Percentiles rank a stretch among this genome's conserved stretches.
phyloP scores from a whole-genome alignment of 2,329 filamentous ascomycete genomes.

The Exserohilum turcica region DNA sequence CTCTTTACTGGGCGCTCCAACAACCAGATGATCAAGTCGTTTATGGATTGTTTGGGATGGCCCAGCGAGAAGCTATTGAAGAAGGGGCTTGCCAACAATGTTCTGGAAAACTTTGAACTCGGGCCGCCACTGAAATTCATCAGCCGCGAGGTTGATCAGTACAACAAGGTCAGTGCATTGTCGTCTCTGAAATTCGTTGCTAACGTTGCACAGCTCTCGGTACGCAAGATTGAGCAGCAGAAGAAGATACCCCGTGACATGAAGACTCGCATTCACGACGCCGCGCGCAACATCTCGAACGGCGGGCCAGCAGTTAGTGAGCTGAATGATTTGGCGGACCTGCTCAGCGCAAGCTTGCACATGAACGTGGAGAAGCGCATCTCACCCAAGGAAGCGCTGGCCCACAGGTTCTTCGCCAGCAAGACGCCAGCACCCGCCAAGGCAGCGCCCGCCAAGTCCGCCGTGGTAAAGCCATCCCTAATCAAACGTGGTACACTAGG shows the following conservation, averaged over 20 bases:
- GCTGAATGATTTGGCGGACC: constrained; percentile 80
- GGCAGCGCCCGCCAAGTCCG: constrained; percentile 19
- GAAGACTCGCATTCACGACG: constrained; percentile 74
- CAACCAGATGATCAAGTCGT: constrained; percentile 96
- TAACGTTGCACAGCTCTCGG: constrained; percentile 60
- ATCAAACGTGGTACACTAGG: constrained; percentile 26
- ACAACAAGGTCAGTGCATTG: constrained; percentile 34
- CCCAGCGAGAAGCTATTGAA: constrained; percentile 88
- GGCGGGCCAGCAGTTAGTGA: constrained; percentile 69
- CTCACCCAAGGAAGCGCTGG: constrained; percentile 82
- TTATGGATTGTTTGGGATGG: constrained; percentile 95
- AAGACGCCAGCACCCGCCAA: constrained; percentile 27
- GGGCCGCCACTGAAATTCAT: constrained; percentile 77
- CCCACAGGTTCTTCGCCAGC: constrained; percentile 80
- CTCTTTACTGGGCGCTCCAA: constrained; percentile 94
- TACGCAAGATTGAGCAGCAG: constrained; percentile 68
- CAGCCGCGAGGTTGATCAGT: constrained; percentile 70
- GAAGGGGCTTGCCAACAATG: constrained; percentile 66
- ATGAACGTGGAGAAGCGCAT: constrained; percentile 93
- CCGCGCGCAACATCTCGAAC: constrained; percentile 74
- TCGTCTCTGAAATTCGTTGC: not conserved
- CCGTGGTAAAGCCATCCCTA: constrained; percentile 37
- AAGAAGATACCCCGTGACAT: constrained; percentile 70
- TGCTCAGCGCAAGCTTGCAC: constrained; percentile 84
- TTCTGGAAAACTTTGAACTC: constrained; percentile 70